Percentiles rank a stretch among this genome's conserved stretches.
phyloP scores from a whole-genome alignment of 2,329 filamentous ascomycete species.

The Daldinia eschscholtzii region DNA sequence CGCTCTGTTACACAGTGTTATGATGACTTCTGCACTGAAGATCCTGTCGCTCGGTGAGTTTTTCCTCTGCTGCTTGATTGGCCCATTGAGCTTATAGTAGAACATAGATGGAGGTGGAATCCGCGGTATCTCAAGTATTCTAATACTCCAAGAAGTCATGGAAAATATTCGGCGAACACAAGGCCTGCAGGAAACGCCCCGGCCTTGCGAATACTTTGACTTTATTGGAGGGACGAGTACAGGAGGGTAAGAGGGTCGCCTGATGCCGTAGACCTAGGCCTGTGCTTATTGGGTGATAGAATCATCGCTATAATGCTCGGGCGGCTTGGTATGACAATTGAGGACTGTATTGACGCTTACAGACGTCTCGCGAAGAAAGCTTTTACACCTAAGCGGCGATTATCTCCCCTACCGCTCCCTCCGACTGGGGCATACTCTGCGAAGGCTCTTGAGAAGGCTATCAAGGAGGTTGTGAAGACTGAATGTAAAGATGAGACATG shows the following conservation, averaged over 20 bases:
- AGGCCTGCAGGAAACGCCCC: background rate
- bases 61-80: background rate
- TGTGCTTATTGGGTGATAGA: background rate
- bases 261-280: background rate
- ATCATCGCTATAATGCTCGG: constrained; percentile 4
- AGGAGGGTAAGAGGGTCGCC: background rate
- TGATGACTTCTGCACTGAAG: background rate
- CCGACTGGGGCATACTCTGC: background rate
- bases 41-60: constrained; percentile 1
- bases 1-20: no score
- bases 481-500: background rate
- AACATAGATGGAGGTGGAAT: background rate
- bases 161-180: background rate
- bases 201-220: background rate
- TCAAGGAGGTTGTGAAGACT: background rate
- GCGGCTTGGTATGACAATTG: constrained; percentile 4
- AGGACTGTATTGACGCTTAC: background rate
- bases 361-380: background rate
- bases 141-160: background rate
- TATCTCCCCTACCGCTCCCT: background rate
- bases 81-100: background rate
- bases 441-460: background rate
- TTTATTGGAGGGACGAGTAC: constrained; percentile 1
- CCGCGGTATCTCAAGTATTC: background rate
- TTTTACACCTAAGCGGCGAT: background rate